Evolutionary conservation across 1,139 yeast species (phyloP), one percentile per base, ranked within the genome.

Genomic region (Debaryomyces sp.): DNA sequence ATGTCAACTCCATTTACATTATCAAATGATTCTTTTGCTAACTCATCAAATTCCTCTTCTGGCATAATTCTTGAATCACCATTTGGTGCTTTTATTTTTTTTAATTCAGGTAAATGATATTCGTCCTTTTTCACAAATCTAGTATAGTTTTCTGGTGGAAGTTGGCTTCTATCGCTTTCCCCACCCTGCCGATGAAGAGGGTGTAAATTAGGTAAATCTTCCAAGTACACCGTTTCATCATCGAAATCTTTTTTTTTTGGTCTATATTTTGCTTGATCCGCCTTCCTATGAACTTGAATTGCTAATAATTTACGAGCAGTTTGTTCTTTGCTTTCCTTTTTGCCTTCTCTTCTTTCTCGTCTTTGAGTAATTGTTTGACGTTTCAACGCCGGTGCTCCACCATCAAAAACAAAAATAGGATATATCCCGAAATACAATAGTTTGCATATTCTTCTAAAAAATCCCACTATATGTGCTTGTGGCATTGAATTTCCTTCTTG

Each of bases 381-480:
- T 68, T 95, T 95, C 60, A 94, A 70, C 1, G 78, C 78, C 0
- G 99, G 99, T 0, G 96, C 98, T 1, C 96, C 97, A 21, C 99
- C 99, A 70, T 95, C 99, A 71, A 95, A 95, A 0, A 95, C 96
- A 75, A 95, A 95, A 10, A 95, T 88, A 0, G 99, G 99, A 49
- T 76, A 78, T 29, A 95, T 90, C 0, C 98, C 99, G 70, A 85
- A 89, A 64, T 84, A 95, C 17, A 95, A 67, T 50, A 95, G 70
- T 61, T 95, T 95, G 70, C 99, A 92, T 12, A 95, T 91, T 50
- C 99, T 77, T 55, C 98, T 73, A 66, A 94, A 94, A 63, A 95
- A 95, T 8, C 99, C 99, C 23, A 92, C 87, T 18, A 94, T 82
- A 65, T 95, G 99, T 0, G 97, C 87, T 54, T 84, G 88, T 35